Conservation (phyloP, 1,284 basidiomycete genomes). For the Leccinum solheimii region DNA sequence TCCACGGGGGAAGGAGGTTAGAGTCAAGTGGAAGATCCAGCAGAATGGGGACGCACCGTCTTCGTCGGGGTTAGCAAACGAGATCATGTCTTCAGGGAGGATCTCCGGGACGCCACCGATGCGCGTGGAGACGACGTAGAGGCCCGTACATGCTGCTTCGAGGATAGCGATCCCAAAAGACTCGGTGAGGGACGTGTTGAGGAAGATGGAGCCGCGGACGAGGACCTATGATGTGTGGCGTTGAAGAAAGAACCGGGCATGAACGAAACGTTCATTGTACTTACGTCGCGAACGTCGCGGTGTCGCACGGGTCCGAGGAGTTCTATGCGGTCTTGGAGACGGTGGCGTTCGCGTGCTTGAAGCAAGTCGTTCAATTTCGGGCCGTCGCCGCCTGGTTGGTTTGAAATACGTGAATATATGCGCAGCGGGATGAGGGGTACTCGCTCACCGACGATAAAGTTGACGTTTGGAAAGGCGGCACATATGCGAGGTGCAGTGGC, state of each 20-base stretch:
- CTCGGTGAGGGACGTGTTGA: slow-evolving; percentile 96
- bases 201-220: slow-evolving; percentile 82
- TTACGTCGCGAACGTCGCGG: slow-evolving; percentile 78
- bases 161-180: slow-evolving; percentile 96
- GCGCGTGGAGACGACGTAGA: slow-evolving; percentile 92
- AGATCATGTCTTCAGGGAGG: slow-evolving; percentile 90
- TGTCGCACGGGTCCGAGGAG: slow-evolving; percentile 83
- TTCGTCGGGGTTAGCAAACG: slow-evolving; percentile 89
- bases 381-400: slow-evolving; percentile 77
- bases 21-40: background rate
- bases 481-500: slow-evolving; percentile 92
- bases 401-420: background rate
- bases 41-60: slow-evolving; percentile 45
- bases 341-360: slow-evolving; percentile 92
- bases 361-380: slow-evolving; percentile 94
- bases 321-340: slow-evolving; percentile 88
- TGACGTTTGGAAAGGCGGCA: slow-evolving; percentile 77
- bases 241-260: background rate
- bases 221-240: slow-evolving; percentile 59
- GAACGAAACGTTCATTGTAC: slow-evolving; percentile 23
- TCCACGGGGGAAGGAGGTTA: background rate
- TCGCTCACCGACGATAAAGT: slow-evolving; percentile 80
- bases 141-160: slow-evolving; percentile 92
- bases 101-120: slow-evolving; percentile 98
- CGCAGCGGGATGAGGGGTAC: background rate